Evolutionary conservation across 2,329 filamentous ascomycete genomes (phyloP), one percentile per base, ranked within the genome.

Genomic region (Pseudogymnoascus sp.): DNA sequence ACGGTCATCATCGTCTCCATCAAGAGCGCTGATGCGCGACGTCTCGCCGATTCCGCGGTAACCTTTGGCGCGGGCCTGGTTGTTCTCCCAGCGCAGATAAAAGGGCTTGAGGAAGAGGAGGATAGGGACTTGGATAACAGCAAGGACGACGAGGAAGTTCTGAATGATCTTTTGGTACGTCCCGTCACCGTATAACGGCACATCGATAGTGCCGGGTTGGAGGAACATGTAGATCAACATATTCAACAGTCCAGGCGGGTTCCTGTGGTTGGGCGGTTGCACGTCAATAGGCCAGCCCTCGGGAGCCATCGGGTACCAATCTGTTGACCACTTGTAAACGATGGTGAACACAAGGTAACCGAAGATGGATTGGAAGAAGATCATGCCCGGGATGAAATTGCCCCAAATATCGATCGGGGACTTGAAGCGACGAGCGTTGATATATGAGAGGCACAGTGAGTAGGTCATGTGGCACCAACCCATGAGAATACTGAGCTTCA

Each of bases 141-240:
- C 95, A 66, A 97, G 75, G 28, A 96, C 81, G 22, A 99, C 78
- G 36, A 99, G 79, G 61, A 90, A 74, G 11, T 91, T 78, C 75
- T 99, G 94, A 0, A 99, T 82, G 2, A 74, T 74, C 12, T 80
- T 83, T 75, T 99, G 94, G 42, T 90, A 90, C 22, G 79, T 74
- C 45, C 62, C 62, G 22, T 63, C 58, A 23, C 62, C 19, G 74
- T 96, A 99, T 4, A 99, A 81, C 60, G 82, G 82, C 65, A 91
- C 84, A 58, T 90, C 87, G 14, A 87, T 72, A 0, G 76, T 89
- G 60, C 92, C 92, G 3, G 94, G 94, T 66, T 88, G 86, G 68
- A 99, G 78, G 80, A 99, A 99, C 95, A 99, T 99, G 83, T 97
- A 97, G 72, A 99, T 99, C 72, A 99, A 82, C 93, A 97, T 97